These are phyloP conservation scores for Suillus tomentosus DNA, from an alignment of 768 basidiomycete genomes.

Conservation along the genomic window DNA sequence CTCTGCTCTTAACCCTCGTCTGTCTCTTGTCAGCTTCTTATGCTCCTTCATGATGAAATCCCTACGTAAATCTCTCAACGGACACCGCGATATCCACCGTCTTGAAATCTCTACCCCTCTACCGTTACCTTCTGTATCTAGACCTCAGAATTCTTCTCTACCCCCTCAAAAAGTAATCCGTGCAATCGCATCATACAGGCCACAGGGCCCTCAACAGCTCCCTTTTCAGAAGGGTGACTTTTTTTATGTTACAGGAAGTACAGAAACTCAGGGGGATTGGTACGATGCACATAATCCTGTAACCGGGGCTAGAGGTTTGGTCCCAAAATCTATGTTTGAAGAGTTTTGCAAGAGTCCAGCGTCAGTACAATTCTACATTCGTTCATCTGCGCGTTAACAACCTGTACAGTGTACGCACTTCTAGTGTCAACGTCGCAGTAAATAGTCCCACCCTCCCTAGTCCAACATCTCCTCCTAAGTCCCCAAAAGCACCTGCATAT, in stretches of 20 bases:
- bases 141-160: conserved; percentile 66
- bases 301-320: conserved; percentile 87
- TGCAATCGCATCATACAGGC: conserved; percentile 66
- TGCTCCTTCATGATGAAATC: conserved; percentile 64
- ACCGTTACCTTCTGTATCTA: conserved; percentile 67
- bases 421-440: conserved; percentile 30
- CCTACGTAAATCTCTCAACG: conserved; percentile 78
- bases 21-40: conserved; percentile 8
- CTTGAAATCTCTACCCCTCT: conserved; percentile 72
- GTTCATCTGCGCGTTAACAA: conserved; percentile 10
- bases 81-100: conserved; percentile 56
- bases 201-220: conserved; percentile 80
- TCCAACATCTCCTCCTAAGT: conserved; percentile 35
- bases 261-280: conserved; percentile 59
- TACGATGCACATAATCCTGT: conserved; percentile 96
- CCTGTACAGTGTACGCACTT: conserved; percentile 42
- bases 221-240: conserved; percentile 95
- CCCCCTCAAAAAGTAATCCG: conserved; percentile 97
- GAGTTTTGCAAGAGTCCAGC: conserved; percentile 77
- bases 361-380: conserved; percentile 44
- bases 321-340: conserved; percentile 86
- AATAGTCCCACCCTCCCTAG: conserved; percentile 27
- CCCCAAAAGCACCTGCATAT: conserved; percentile 61
- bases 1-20: conserved; percentile 23
- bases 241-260: conserved; percentile 90